Percentiles rank a stretch among this genome's conserved stretches.
These are phyloP conservation scores for Hydnum rufescens DNA, from an alignment of 768 basidiomycete genomes.

Conservation along the genomic window DNA sequence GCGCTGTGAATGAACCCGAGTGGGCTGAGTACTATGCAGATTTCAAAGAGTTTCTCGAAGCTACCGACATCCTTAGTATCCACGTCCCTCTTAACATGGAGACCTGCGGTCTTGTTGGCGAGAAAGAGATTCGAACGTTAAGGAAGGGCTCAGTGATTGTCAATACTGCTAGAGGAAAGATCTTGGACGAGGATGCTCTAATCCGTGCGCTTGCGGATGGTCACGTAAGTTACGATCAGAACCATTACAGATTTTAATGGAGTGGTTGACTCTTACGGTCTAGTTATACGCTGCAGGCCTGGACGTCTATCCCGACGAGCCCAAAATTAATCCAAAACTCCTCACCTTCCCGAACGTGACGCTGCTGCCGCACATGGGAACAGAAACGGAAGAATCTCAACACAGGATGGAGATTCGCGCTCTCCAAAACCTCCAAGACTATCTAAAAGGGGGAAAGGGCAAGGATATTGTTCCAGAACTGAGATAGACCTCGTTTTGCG, in stretches of 20 bases:
- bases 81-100: conserved; percentile 63
- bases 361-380: conserved; percentile 84
- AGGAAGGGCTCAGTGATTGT: conserved; percentile 63
- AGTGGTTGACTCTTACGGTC: neutral
- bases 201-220: conserved; percentile 71
- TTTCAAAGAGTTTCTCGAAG: conserved; percentile 37
- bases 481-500: too few species aligned
- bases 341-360: conserved; percentile 68
- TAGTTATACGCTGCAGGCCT: conserved; percentile 66
- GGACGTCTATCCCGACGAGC: conserved; percentile 77
- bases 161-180: conserved; percentile 81
- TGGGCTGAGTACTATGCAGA: conserved; percentile 60
- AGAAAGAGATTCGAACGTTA: conserved; percentile 54
- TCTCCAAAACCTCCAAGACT: conserved; percentile 55
- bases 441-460: conserved; percentile 39
- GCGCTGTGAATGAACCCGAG: conserved; percentile 34
- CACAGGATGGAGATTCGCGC: conserved; percentile 73
- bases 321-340: conserved; percentile 55
- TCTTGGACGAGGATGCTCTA: conserved; percentile 75
- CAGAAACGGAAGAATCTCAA: conserved; percentile 65
- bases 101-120: conserved; percentile 54
- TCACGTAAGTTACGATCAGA: conserved; percentile 36
- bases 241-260: neutral
- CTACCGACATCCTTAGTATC: conserved; percentile 68
- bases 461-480: conserved; percentile 53